These are phyloP conservation scores for Calocera viscosa DNA, from an alignment of 768 basidiomycete genomes.

Conservation along the genomic window DNA sequence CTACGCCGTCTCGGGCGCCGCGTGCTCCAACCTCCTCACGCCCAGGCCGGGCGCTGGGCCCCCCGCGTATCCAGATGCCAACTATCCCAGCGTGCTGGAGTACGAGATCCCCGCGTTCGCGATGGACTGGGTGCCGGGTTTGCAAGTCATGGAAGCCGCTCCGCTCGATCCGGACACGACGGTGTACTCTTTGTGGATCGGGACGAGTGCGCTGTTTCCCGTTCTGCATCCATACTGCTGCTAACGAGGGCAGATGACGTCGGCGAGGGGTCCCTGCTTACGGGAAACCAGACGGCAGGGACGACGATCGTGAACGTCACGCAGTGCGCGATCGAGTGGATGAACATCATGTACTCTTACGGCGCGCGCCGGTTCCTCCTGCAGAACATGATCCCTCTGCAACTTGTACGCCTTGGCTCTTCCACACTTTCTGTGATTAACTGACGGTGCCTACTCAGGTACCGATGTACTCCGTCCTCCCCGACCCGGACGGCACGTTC, in stretches of 20 bases:
- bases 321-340: neutral
- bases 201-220: neutral
- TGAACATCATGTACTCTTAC: neutral
- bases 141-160: neutral
- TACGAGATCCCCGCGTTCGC: constrained; percentile 11
- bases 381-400: constrained; percentile 44
- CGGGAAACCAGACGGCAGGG: neutral
- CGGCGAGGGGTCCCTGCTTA: constrained; percentile 5
- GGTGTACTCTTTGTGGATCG: constrained; percentile 9
- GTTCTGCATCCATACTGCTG: neutral
- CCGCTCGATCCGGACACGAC: constrained; percentile 11
- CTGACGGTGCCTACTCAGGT: constrained; percentile 12
- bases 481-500: constrained; percentile 36
- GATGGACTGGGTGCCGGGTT: neutral
- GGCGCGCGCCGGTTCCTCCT: neutral
- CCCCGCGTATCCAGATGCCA: neutral
- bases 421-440: neutral
- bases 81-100: constrained; percentile 9
- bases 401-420: constrained; percentile 22
- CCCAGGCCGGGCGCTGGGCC: neutral
- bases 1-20: constrained; percentile 12
- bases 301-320: constrained; percentile 8
- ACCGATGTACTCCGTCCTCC: constrained; percentile 36
- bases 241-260: constrained; percentile 5
- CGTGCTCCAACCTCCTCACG: constrained; percentile 9